These are phyloP conservation scores for Candida odintsovae DNA, from an alignment of 805 yeast species.

Conservation along the genomic window DNA sequence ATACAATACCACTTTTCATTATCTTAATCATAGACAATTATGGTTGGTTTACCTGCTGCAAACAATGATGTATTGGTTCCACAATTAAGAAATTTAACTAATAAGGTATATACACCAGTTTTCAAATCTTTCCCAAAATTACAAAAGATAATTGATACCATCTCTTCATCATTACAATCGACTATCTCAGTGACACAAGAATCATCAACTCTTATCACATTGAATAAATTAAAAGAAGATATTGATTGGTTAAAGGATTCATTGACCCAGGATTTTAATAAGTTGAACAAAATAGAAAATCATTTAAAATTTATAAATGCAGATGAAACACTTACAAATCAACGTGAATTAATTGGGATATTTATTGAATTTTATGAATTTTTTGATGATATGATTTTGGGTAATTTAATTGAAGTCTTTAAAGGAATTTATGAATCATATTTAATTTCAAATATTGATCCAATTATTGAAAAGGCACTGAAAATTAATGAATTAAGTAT, in stretches of 20 bases:
- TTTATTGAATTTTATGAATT: constrained; percentile 7
- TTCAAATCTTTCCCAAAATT: constrained; percentile 3
- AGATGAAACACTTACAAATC: constrained; percentile 8
- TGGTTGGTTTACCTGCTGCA: constrained; percentile 4
- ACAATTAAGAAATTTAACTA: constrained; percentile 2
- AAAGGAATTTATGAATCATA: neutral
- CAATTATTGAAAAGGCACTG: neutral
- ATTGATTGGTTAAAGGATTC: constrained; percentile 7
- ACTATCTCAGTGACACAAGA: neutral
- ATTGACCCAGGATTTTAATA: constrained; percentile 1
- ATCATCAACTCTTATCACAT: neutral
- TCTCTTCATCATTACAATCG: neutral
- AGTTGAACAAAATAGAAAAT: constrained; percentile 2
- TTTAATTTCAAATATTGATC: neutral
- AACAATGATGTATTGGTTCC: constrained; percentile 7
- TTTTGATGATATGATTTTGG: constrained; percentile 7
- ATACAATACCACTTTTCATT: too few species aligned
- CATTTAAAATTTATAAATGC: constrained; percentile 8
- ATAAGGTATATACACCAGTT: constrained; percentile 4
- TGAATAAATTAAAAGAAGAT: constrained; percentile 2
- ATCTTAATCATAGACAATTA: too few species aligned
- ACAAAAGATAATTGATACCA: constrained; percentile 1
- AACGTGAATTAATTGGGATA: constrained; percentile 6
- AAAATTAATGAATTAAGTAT: neutral
- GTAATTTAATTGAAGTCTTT: constrained; percentile 4